phyloP scores from a whole-genome alignment of 768 basidiomycete species.

The Serendipita sp. region DNA sequence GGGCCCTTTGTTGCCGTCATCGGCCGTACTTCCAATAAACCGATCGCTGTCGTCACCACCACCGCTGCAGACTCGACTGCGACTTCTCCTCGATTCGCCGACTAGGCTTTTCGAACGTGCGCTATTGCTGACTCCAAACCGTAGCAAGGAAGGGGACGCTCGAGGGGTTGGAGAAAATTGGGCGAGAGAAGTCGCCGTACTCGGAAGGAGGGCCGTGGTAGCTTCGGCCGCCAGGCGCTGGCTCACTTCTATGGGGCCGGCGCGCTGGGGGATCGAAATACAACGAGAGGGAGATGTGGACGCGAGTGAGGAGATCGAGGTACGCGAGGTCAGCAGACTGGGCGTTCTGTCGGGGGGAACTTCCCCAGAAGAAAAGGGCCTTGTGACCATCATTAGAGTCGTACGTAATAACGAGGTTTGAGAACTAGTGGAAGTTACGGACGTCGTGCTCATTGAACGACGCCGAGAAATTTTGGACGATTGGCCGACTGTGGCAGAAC shows the following conservation, averaged over 20 bases:
- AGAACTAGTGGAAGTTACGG: not conserved
- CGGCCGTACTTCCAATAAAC: too few species aligned
- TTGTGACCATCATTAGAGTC: not conserved
- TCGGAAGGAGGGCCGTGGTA: too few species aligned
- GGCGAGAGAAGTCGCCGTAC: too few species aligned
- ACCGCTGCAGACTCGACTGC: not conserved
- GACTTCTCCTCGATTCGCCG: not conserved
- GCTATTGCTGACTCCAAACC: too few species aligned
- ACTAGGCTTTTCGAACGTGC: not conserved
- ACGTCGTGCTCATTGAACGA: not conserved
- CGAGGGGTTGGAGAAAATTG: too few species aligned
- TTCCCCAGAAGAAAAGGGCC: not conserved
- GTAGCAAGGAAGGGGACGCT: too few species aligned
- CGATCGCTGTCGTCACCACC: not conserved
- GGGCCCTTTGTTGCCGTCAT: too few species aligned
- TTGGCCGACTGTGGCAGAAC: too few species aligned
- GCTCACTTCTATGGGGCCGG: too few species aligned
- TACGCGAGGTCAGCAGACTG: not conserved
- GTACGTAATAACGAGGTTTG: not conserved
- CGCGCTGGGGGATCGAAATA: too few species aligned
- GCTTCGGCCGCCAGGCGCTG: too few species aligned
- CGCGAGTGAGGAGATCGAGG: not conserved
- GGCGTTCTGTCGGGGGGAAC: not conserved
- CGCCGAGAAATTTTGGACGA: not conserved
- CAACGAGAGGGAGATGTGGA: not conserved